Evolutionary conservation across 1,284 basidiomycete genomes (phyloP).

Genomic region (Volvariella volvacea): DNA sequence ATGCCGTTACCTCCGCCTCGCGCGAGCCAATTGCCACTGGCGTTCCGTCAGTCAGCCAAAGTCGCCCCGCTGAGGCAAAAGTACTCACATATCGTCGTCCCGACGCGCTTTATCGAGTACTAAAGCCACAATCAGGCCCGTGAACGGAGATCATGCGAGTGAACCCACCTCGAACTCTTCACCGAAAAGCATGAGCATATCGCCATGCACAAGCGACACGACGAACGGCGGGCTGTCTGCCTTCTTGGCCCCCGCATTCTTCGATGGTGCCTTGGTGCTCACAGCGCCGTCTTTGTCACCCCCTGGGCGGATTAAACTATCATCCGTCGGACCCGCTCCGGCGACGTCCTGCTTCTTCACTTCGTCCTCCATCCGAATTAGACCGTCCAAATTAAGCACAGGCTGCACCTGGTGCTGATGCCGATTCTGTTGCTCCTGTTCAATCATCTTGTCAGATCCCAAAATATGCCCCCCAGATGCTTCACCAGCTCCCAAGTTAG

Average conservation of each 20-base stretch:
- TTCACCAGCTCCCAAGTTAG: too few relatives aligned
- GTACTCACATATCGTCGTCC: slow-evolving; percentile 31
- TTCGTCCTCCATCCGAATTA: slow-evolving; percentile 10
- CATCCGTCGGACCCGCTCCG: slow-evolving; percentile 3
- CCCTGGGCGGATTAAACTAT: slow-evolving; percentile 1
- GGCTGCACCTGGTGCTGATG: too few relatives aligned
- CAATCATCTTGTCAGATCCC: too few relatives aligned
- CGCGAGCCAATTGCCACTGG: slow-evolving; percentile 4
- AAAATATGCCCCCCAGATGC: too few relatives aligned
- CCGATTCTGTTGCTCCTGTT: too few relatives aligned
- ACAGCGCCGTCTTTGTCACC: too few relatives aligned
- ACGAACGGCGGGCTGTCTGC: slow-evolving; percentile 15
- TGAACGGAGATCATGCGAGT: neutral
- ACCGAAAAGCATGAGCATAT: slow-evolving; percentile 42
- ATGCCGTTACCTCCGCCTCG: neutral
- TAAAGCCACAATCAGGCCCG: slow-evolving; percentile 13
- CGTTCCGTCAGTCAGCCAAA: slow-evolving; percentile 5
- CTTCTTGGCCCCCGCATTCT: neutral
- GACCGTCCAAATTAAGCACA: slow-evolving; percentile 6
- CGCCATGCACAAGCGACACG: slow-evolving; percentile 51
- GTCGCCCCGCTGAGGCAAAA: neutral
- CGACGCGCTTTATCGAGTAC: slow-evolving; percentile 31
- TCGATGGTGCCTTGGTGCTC: too few relatives aligned
- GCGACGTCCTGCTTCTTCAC: neutral
- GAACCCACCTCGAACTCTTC: slow-evolving; percentile 46